Evolutionary conservation across 73 alveolate species (phyloP), one percentile per base, ranked within the genome.

Genomic region (Blepharisma japonicum): DNA sequence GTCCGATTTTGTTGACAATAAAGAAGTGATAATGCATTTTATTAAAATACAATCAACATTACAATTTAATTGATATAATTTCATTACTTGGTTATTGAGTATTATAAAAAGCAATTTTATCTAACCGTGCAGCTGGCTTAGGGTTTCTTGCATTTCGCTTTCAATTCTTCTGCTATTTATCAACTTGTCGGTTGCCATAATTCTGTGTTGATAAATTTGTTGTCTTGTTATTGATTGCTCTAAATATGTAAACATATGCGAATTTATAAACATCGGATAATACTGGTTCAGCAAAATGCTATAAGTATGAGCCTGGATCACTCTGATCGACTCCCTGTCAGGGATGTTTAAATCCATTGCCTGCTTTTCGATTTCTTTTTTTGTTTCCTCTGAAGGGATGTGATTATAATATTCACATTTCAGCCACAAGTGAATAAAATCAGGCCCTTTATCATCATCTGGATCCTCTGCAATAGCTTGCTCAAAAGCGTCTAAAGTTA

Each of bases 21-120:
- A 85, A 85, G 18, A 85, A 21, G 18, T 83, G 81, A 56, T 71
- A 82, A 76, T 86, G 92, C 92, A 81, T 82, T 47, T 71, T 84
- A 53, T 53, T 14, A 53, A 53, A 53, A 1, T 53, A 53, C 3
- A 32, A 32, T 32, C 42, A 32, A 32, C 42, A 32, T 32, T 32
- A 3, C 42, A 32, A 32, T 32, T 32, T 32, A 32, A 32, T 32
- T 32, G 42, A 32, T 32, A 32, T 32, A 32, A 32, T 32, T 32
- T 32, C 42, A 3, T 32, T 32, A 32, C 42, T 32, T 32, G 42
- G 42, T 32, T 3, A 32, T 32, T 32, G 42, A 32, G 3, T 32
- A 32, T 32, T 32, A 32, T 32, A 32, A 32, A 32, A 32, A 32
- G 42, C 42, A 32, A 32, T 32, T n/a, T 32, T 32, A 32, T 32